These are phyloP conservation scores for Pythium apleroticum DNA, from an alignment of 352 stramenopile genomes.

Conservation along the genomic window DNA sequence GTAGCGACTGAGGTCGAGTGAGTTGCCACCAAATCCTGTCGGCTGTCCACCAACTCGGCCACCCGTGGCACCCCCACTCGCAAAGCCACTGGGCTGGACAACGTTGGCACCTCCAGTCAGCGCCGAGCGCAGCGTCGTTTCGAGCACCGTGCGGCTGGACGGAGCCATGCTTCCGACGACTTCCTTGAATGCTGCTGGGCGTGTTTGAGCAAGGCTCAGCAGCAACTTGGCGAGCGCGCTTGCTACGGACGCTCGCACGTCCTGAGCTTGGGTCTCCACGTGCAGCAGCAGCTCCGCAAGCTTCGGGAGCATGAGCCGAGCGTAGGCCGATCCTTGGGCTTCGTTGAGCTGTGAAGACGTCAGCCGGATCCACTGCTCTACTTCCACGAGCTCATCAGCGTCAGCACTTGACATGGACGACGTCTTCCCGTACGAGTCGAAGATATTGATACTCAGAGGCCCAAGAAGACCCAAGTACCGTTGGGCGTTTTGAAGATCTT, in stretches of 20 bases:
- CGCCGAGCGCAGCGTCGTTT: slow-evolving; percentile 22
- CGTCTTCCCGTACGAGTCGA: slow-evolving; percentile 7
- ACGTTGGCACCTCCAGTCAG: neutral
- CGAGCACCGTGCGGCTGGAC: slow-evolving; percentile 20
- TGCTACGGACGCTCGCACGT: neutral
- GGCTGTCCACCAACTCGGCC: neutral
- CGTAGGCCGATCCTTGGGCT: slow-evolving; percentile 43
- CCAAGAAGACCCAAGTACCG: slow-evolving; percentile 49
- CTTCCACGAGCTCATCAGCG: slow-evolving; percentile 40
- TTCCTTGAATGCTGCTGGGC: slow-evolving; percentile 25
- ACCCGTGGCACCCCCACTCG: neutral
- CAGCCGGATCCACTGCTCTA: slow-evolving; percentile 49
- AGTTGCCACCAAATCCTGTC: slow-evolving; percentile 3
- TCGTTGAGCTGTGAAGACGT: slow-evolving; percentile 52
- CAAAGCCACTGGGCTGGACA: neutral
- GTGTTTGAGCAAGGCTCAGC: slow-evolving; percentile 29
- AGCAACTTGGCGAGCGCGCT: slow-evolving; percentile 15
- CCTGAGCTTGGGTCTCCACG: neutral
- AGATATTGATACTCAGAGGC: slow-evolving; percentile 35
- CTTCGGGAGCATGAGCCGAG: slow-evolving; percentile 58
- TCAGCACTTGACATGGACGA: neutral
- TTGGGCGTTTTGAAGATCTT: slow-evolving; percentile 28
- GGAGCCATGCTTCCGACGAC: slow-evolving; percentile 24
- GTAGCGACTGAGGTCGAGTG: slow-evolving; percentile 32
- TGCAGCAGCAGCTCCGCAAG: slow-evolving; percentile 37